Evolutionary conservation across 208 protist species (phyloP), one percentile per base, ranked within the genome.

Genomic region (Acanthamoeba sp.): DNA sequence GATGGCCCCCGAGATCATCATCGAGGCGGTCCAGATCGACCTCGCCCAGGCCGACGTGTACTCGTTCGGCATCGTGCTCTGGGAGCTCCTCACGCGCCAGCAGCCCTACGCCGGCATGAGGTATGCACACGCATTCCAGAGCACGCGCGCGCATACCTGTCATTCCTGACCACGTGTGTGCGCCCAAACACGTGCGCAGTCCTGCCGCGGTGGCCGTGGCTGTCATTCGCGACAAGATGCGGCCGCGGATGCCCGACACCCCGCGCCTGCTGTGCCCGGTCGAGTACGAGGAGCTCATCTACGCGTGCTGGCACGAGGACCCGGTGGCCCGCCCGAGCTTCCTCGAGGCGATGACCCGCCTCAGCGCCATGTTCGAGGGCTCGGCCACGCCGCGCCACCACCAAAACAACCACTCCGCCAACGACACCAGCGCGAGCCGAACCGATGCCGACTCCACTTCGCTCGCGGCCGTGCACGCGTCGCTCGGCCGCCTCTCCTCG

Each of bases 101-200:
- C 73, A 84, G n/a, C 73, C 73, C 42, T 84, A 84, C 29, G 40
- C 42, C 73, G 73, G 42, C 20, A 84, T 84, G 73, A 84, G 73
- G 73, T 82, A 82, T 10, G 59, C 18, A 7, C 59, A 32, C 18
- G 27, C 45, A 16, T 50, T 9, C 0, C 45, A 18, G 18, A 50
- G 0, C 45, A 16, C 45, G 2, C 45, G 18, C 45, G 18, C 45
- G 0, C 10, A n/a, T n/a, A n/a, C n/a, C n/a, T 50, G 2, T 50
- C 45, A 16, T 50, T 9, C 0, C 45, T 50, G 18, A 50, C 4
- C 45, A 16, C 45, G 2, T 16, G 18, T 16, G 18, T 16, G 0
- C 10, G 12, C 0, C 45, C 0, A 9, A 50, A n/a, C 45, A 7
- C 45, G 18, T 2, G 20, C 9, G 24, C 14, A 91, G 84, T 7